Conservation (phyloP, 1,284 basidiomycete genomes). For the Trametes pubescens region DNA sequence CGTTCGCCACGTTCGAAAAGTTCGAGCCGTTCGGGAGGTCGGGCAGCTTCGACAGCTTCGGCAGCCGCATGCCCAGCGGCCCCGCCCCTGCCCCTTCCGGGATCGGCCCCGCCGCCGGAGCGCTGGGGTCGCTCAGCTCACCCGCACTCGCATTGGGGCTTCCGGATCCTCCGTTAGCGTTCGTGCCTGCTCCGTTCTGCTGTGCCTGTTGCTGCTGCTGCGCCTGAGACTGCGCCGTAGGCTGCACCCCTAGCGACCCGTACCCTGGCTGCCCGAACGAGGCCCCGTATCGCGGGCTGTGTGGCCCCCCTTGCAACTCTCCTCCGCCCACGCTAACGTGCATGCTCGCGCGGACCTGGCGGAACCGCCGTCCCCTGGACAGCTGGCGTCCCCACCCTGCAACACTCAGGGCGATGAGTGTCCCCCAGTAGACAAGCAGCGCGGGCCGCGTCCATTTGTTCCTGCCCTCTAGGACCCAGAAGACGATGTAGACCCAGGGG, state of each 20-base stretch:
- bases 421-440: slow-evolving; percentile 87
- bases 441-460: slow-evolving; percentile 85
- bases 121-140: slow-evolving; percentile 38
- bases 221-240: not conserved
- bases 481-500: slow-evolving; percentile 90
- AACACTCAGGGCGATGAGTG: slow-evolving; percentile 83
- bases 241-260: slow-evolving; percentile 9
- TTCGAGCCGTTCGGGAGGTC: slow-evolving; percentile 49
- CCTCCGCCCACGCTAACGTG: slow-evolving; percentile 29
- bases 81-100: slow-evolving; percentile 35
- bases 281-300: slow-evolving; percentile 30
- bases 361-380: slow-evolving; percentile 74
- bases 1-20: slow-evolving; percentile 75
- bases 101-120: slow-evolving; percentile 32
- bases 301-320: slow-evolving; percentile 23
- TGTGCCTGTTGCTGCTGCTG: slow-evolving; percentile 9
- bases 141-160: slow-evolving; percentile 10
- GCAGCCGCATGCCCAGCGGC: slow-evolving; percentile 53
- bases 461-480: slow-evolving; percentile 79
- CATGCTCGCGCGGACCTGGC: slow-evolving; percentile 45
- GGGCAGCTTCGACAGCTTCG: slow-evolving; percentile 58
- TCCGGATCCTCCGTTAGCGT: not conserved
- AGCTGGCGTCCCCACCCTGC: slow-evolving; percentile 94
- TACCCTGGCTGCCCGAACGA: slow-evolving; percentile 18
- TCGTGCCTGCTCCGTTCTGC: slow-evolving; percentile 5